Evolutionary conservation across 179 eudicot genomes (phyloP), one percentile per base, ranked within the genome.

Genomic region (Sideroxylon spinosum): DNA sequence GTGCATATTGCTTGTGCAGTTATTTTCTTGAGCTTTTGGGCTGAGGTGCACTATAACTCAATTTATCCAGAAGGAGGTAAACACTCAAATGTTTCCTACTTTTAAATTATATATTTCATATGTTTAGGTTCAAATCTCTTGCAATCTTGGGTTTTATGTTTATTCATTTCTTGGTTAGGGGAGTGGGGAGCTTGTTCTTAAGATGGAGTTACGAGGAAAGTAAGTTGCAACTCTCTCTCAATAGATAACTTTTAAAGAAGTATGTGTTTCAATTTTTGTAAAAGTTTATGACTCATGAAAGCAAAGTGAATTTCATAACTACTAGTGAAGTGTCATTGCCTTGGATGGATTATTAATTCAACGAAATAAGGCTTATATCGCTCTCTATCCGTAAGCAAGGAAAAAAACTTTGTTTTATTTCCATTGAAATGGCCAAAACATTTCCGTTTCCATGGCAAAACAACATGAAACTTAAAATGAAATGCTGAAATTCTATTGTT

Each of bases 41-140:
- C 91, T 37, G 91, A 88, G 87, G 91, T 88, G 81, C 91, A 88
- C 80, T 88, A 88, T 81, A 88, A 88, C 84, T 88, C 91, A 25
- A 86, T 88, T 64, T 85, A 86, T 81, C 87, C 89, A 7, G 76
- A 78, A 77, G 89, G 88, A 86, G 91, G 91, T 88, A 86, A 46
- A 26, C n/a, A 50, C 28, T 26, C 62, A 23, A 17, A 64, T 49
- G 61, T 52, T 64, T 76, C 28, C 37, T 17, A 62, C 7, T 32
- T 26, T 60, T 29, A 37, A 10, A 37, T 49, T 25, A 23, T 32
- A 12, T 66, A 11, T 20, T 75, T 60, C 46, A 63, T 49, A 16
- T 50, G 26, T 9, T 56, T 64, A 11, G 22, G 37, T 17, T 16
- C 44, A 63, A 20, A 32, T 16, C 20, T 55, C 16, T 55, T 55